Evolutionary conservation across 192 early-diverging fungal species (phyloP).

Genomic region (Backusella sp.): DNA sequence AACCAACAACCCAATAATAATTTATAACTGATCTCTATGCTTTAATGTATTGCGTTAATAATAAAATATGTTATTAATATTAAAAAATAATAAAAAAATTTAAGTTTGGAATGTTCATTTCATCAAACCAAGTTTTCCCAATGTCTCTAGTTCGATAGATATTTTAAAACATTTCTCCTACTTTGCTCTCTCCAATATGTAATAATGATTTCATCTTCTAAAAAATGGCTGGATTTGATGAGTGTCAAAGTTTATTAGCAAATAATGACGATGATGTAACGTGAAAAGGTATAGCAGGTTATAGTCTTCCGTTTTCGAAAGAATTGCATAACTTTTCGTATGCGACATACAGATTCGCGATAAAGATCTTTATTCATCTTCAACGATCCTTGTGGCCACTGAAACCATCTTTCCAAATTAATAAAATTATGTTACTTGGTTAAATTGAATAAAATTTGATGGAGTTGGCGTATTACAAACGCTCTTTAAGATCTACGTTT

Average conservation of each 20-base stretch:
- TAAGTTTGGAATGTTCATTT: conserved; percentile 5
- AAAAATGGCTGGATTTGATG: neutral
- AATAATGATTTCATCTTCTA: neutral
- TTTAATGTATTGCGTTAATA: neutral
- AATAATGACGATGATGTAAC: neutral
- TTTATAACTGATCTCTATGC: neutral
- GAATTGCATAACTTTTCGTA: neutral
- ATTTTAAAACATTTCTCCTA: neutral
- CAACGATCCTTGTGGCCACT: too few relatives aligned
- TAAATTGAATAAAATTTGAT: neutral
- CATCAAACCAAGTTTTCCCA: too few relatives aligned
- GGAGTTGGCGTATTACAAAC: neutral
- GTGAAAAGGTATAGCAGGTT: neutral
- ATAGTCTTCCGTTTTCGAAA: neutral
- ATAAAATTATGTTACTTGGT: too few relatives aligned
- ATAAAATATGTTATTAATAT: neutral
- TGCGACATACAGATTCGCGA: too few relatives aligned
- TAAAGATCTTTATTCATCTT: too few relatives aligned
- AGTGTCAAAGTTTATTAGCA: neutral
- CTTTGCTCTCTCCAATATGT: neutral
- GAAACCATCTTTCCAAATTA: too few relatives aligned
- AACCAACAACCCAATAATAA: neutral
- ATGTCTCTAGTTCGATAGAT: neutral
- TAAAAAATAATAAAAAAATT: neutral
- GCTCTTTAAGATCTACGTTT: neutral